Evolutionary conservation across 2,329 filamentous ascomycete genomes (phyloP), one percentile per base, ranked within the genome.

Genomic region (Fusarium drepaniforme): DNA sequence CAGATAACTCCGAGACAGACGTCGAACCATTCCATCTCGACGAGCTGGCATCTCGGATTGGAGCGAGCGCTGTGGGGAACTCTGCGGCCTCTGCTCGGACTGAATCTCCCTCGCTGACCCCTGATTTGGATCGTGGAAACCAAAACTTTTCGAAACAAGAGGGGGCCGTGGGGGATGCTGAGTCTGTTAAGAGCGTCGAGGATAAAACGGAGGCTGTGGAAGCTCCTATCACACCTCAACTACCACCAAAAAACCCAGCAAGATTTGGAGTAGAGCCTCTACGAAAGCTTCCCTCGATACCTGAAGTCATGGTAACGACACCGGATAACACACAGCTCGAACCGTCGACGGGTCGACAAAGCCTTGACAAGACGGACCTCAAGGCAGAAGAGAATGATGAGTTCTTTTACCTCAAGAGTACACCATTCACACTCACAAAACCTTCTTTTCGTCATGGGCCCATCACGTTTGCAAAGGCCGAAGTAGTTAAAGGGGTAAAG

Each of bases 391-490:
- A 83, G 18, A 81, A 83, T 13, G 85, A 87, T 3, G 86, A 88
- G 40, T 86, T 84, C 66, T 77, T 90, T 40, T 88, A 86, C 74
- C 81, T 88, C 57, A 82, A 81, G 64, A 87, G 84, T 59, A 88
- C 88, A 0, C 84, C 85, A 0, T 90, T 83, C 72, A 89, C 88
- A 0, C 67, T 87, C 30, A 88, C 84, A 0, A 85, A 83, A 21
- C 88, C 89, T 1, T 77, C 79, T 3, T 89, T 90, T 76, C 84
- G 84, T 9, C 90, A 92, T 72, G 90, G 90, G 0, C 86, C 86
- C 4, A 90, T 92, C 71, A 85, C 88, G 4, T 80, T 91, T 59
- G 78, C 85, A 62, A 87, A 86, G 75, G 80, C 84, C 4, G 86
- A 89, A 60, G 77, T 85, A 9, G 74, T 80, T 25, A 82, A 77